These are phyloP conservation scores for Alternaria infectoria DNA, from an alignment of 2,329 filamentous ascomycete genomes.

Conservation along the genomic window DNA sequence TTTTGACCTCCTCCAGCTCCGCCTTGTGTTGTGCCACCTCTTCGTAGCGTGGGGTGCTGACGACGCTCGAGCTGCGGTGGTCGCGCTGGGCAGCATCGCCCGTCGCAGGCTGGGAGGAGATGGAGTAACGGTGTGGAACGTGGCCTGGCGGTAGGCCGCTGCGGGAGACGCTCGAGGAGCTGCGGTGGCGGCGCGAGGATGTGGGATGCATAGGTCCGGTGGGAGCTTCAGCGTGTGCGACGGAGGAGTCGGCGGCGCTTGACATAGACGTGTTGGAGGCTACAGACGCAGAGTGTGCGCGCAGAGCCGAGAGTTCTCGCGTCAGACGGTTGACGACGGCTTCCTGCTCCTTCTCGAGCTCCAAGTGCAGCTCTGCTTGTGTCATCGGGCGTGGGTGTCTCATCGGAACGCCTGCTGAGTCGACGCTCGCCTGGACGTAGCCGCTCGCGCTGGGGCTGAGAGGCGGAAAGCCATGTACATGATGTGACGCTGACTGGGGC, in stretches of 20 bases:
- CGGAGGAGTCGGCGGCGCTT: slow-evolving; percentile 56
- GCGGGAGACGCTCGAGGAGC: slow-evolving; percentile 60
- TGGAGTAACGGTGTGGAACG: slow-evolving; percentile 41
- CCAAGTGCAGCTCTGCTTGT: slow-evolving; percentile 83
- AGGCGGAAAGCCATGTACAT: slow-evolving; percentile 43
- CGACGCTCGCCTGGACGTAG: slow-evolving; percentile 31
- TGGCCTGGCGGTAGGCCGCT: slow-evolving; percentile 28
- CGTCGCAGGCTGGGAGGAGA: slow-evolving; percentile 38
- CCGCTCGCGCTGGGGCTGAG: slow-evolving; percentile 42
- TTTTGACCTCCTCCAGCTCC: slow-evolving; percentile 58
- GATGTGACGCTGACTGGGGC: slow-evolving; percentile 26
- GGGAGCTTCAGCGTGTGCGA: slow-evolving; percentile 49
- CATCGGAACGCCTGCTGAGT: slow-evolving; percentile 67
- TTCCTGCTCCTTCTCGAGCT: slow-evolving; percentile 95
- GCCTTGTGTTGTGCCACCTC: slow-evolving; percentile 53
- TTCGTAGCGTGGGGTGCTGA: slow-evolving; percentile 50
- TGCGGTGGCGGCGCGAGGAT: slow-evolving; percentile 62
- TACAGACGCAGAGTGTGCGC: slow-evolving; percentile 69
- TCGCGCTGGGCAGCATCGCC: slow-evolving; percentile 30
- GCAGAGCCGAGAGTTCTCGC: slow-evolving; percentile 84
- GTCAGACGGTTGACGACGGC: slow-evolving; percentile 93
- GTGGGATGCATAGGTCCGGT: slow-evolving; percentile 60
- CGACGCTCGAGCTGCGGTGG: slow-evolving; percentile 39
- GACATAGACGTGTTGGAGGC: slow-evolving; percentile 57
- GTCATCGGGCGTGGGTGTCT: slow-evolving; percentile 88